These are phyloP conservation scores for Sungouiozyma ichnusensis DNA, from an alignment of 805 yeast species.

Conservation along the genomic window DNA sequence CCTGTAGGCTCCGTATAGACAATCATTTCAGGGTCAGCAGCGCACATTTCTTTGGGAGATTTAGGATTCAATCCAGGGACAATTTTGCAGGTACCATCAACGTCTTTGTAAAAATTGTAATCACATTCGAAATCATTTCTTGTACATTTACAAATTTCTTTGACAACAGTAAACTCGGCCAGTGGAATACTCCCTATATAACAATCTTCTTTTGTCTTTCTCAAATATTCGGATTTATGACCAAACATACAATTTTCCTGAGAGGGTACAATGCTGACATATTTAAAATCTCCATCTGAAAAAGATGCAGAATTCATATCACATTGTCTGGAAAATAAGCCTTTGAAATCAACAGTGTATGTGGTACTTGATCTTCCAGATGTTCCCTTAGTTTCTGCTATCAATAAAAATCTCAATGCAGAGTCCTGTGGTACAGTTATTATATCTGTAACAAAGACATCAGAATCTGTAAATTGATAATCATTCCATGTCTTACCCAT, in stretches of 20 bases:
- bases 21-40: constrained; percentile 38
- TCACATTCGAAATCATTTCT: constrained; percentile 92
- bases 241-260: constrained; percentile 54
- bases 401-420: constrained; percentile 64
- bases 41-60: constrained; percentile 54
- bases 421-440: constrained; percentile 89
- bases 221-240: constrained; percentile 49
- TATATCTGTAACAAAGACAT: constrained; percentile 54
- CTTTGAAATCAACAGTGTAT: constrained; percentile 48
- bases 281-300: constrained; percentile 48
- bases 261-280: constrained; percentile 51
- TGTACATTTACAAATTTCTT: constrained; percentile 70
- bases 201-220: constrained; percentile 44
- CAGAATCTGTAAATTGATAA: constrained; percentile 47
- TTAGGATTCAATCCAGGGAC: constrained; percentile 64
- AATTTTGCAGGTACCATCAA: constrained; percentile 77
- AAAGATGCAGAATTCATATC: constrained; percentile 35
- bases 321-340: constrained; percentile 46
- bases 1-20: constrained; percentile 88
- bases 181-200: constrained; percentile 64
- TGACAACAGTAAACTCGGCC: constrained; percentile 42
- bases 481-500: constrained; percentile 72
- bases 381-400: constrained; percentile 39
- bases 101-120: constrained; percentile 59
- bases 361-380: constrained; percentile 39